Evolutionary conservation across 768 basidiomycete genomes (phyloP), one percentile per base, ranked within the genome.

Genomic region (Russula dissimulans): DNA sequence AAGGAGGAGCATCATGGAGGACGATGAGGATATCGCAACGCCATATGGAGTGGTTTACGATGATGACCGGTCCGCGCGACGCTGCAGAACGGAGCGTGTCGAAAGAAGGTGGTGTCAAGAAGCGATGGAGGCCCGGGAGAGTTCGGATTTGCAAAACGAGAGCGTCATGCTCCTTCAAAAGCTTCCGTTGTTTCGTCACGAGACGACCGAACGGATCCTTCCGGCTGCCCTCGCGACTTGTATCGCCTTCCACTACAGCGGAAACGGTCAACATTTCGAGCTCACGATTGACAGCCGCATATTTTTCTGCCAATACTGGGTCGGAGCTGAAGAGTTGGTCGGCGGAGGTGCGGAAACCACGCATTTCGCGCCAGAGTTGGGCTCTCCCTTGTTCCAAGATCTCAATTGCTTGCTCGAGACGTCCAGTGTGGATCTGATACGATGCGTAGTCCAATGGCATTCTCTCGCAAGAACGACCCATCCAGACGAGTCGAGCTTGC

Each of bases 21-120:
- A 63, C 8, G 22, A 63, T 56, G 9, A 63, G 14, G 8, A 60
- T 56, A n/a, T 63, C 54, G 32, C 47, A 60, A 6, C 58, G 62
- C 44, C 48, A 52, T 14, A 14, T 15, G 15, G 38, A 36, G 15
- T 60, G 47, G 36, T 63, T 63, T n/a, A 63, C 22, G 18, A 54
- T 54, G 41, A 54, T 54, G 29, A 54, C 52, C 11, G 52, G 52
- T 5, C 52, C 52, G 10, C 11, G 39, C 9, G 32, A 39, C 26
- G 62, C 59, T 0, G 52, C 62, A 8, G 46, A 26, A 5, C 18
- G 47, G n/a, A 63, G 54, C 2, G 18, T 15, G n/a, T 48, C 42
- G 43, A 51, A 63, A 12, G 57, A 22, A 9, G 41, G 31, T 3
- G 58, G 6, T 9, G 8, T 22, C 36, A 56, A 29, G 49, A 60